Evolutionary conservation across 2,329 filamentous ascomycete species (phyloP).

Genomic region (Zymoseptoria crescenta): DNA sequence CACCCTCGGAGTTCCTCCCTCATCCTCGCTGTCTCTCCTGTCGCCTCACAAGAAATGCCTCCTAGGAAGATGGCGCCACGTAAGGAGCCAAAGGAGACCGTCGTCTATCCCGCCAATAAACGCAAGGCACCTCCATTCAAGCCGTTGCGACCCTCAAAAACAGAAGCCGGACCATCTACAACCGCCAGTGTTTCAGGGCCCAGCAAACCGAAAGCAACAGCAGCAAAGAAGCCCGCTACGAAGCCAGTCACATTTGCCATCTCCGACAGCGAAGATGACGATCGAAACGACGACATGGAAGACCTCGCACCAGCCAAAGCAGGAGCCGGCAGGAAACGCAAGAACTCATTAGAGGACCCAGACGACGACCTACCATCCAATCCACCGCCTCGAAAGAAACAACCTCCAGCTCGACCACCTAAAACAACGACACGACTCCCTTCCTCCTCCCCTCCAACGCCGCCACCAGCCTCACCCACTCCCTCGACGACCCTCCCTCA

Average conservation of each 20-base stretch:
- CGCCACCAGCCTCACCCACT: conserved; percentile 1
- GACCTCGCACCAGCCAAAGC: not conserved
- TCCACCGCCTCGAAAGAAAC: not conserved
- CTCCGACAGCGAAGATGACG: conserved; percentile 13
- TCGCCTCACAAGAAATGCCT: not conserved
- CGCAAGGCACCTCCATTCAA: conserved; percentile 28
- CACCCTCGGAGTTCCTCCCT: not conserved
- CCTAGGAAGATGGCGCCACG: conserved; percentile 20
- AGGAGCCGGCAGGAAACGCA: not conserved
- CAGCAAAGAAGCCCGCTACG: conserved; percentile 4
- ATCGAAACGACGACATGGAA: conserved; percentile 8
- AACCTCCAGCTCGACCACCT: conserved; percentile 1
- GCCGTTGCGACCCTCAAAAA: conserved; percentile 23
- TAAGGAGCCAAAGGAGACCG: conserved; percentile 28
- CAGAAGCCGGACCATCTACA: conserved; percentile 39
- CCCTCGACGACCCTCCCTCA: conserved; percentile 52
- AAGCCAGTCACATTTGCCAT: not conserved
- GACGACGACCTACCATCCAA: conserved; percentile 15
- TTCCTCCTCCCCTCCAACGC: conserved; percentile 2
- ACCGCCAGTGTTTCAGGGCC: conserved; percentile 3
- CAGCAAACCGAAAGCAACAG: conserved; percentile 1
- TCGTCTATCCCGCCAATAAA: conserved; percentile 28
- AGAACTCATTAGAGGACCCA: conserved; percentile 2
- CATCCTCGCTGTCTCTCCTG: not conserved
- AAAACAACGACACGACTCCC: not conserved